Evolutionary conservation across 2,329 filamentous ascomycete genomes (phyloP).

Genomic region (Thelonectria olida): DNA sequence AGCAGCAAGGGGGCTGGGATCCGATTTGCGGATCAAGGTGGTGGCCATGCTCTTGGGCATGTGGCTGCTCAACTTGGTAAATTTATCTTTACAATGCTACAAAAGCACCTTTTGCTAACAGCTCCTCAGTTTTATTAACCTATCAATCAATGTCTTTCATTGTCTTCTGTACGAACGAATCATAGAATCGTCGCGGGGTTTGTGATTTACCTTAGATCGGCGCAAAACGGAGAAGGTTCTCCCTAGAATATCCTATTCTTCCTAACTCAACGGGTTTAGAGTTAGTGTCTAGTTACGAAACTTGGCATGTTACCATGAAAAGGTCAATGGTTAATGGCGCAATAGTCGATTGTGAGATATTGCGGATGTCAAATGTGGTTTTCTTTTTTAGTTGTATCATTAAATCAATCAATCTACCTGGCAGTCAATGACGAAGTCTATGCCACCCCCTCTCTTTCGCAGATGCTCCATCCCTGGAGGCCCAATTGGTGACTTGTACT

Average conservation of each 20-base stretch:
- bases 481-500: no score
- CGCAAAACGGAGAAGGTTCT: constrained; percentile 15
- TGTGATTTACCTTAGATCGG: constrained; percentile 18
- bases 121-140: constrained; percentile 26
- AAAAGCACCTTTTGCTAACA: constrained; percentile 7
- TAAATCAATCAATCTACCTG: constrained; percentile 6
- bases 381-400: constrained; percentile 4
- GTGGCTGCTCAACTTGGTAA: constrained; percentile 39
- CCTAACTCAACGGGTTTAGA: constrained; percentile 17
- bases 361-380: constrained; percentile 1
- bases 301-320: constrained; percentile 20
- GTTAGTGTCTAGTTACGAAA: constrained; percentile 18
- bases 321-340: constrained; percentile 1
- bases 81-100: background rate
- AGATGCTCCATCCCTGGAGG: no score
- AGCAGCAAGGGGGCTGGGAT: constrained; percentile 2
- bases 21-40: constrained; percentile 25
- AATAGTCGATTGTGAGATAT: constrained; percentile 10
- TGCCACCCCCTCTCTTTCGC: no score
- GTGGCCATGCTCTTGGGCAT: constrained; percentile 29
- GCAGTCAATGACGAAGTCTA: no score
- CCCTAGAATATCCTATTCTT: constrained; percentile 9
- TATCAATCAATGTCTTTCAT: background rate
- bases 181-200: constrained; percentile 3
- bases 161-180: constrained; percentile 10